Percentiles rank a stretch among this genome's conserved stretches.
Conservation (phyloP, 1,284 basidiomycete genomes). For the Cutaneotrichosporon spelunceum region DNA sequence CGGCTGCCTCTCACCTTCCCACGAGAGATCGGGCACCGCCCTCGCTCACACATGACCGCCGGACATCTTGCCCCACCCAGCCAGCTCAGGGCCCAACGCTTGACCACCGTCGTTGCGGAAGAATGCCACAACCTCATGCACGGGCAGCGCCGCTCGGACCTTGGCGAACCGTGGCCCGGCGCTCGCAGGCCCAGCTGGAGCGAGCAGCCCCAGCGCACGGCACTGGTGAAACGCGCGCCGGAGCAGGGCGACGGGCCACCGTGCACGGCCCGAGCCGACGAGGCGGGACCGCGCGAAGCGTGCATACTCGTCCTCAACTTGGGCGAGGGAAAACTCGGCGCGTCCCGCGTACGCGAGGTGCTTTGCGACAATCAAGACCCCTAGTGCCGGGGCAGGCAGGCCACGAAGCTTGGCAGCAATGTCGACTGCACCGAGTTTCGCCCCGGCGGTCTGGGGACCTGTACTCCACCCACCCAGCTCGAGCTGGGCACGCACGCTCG, state of each 20-base stretch:
- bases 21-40: no score
- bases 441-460: not conserved
- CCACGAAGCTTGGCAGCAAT: slow-evolving; percentile 25
- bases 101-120: slow-evolving; percentile 46
- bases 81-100: slow-evolving; percentile 45
- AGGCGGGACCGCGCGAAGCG: slow-evolving; percentile 48
- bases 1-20: no score
- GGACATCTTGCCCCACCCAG: slow-evolving; percentile 47
- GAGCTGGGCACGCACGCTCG: slow-evolving; percentile 34
- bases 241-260: slow-evolving; percentile 46
- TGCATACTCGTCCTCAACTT: slow-evolving; percentile 51
- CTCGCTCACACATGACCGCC: slow-evolving; percentile 44
- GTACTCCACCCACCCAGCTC: slow-evolving; percentile 44
- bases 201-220: slow-evolving; percentile 39
- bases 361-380: slow-evolving; percentile 57
- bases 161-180: slow-evolving; percentile 42
- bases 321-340: slow-evolving; percentile 56
- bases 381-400: slow-evolving; percentile 47
- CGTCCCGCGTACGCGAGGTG: slow-evolving; percentile 67
- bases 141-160: slow-evolving; percentile 42
- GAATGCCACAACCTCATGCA: slow-evolving; percentile 49
- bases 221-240: slow-evolving; percentile 46
- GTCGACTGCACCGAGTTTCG: slow-evolving; percentile 5
- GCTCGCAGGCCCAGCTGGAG: slow-evolving; percentile 31
- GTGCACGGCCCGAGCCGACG: slow-evolving; percentile 47